A percentile compares a stretch with the other conserved stretches of the same genome.
Conservation (phyloP, 176 grass and related monocot genomes). For the Carex littledalei region DNA sequence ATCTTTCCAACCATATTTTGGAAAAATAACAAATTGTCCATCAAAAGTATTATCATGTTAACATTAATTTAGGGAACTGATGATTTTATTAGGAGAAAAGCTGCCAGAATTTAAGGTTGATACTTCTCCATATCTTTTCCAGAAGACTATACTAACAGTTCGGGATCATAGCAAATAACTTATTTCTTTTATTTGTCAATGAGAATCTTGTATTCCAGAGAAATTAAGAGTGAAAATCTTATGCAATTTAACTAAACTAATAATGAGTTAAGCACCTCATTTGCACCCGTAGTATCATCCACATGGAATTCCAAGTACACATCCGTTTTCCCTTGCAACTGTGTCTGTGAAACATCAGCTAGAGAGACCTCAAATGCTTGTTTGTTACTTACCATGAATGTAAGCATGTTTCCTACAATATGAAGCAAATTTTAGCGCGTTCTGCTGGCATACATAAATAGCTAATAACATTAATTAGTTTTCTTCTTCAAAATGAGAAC, state of each 20-base stretch:
- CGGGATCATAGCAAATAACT: background rate
- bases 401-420: conserved; percentile 71
- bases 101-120: background rate
- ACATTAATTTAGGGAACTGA: background rate
- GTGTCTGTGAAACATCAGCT: conserved; percentile 86
- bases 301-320: conserved; percentile 89
- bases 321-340: conserved; percentile 96
- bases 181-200: background rate
- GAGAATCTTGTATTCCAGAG: background rate
- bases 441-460: background rate
- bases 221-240: background rate
- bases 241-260: conserved; percentile 6
- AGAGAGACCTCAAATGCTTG: conserved; percentile 93
- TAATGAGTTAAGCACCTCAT: conserved; percentile 45
- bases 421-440: conserved; percentile 11
- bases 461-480: background rate
- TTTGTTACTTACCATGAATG: conserved; percentile 71
- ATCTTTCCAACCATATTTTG: background rate
- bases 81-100: background rate
- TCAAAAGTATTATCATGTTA: background rate
- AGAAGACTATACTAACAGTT: background rate
- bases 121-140: background rate
- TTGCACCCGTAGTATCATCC: conserved; percentile 93
- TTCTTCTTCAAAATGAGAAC: background rate
- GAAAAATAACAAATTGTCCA: background rate